Evolutionary conservation across 2,329 filamentous ascomycete genomes (phyloP), one percentile per base, ranked within the genome.

Genomic region (Colletotrichum sp.): DNA sequence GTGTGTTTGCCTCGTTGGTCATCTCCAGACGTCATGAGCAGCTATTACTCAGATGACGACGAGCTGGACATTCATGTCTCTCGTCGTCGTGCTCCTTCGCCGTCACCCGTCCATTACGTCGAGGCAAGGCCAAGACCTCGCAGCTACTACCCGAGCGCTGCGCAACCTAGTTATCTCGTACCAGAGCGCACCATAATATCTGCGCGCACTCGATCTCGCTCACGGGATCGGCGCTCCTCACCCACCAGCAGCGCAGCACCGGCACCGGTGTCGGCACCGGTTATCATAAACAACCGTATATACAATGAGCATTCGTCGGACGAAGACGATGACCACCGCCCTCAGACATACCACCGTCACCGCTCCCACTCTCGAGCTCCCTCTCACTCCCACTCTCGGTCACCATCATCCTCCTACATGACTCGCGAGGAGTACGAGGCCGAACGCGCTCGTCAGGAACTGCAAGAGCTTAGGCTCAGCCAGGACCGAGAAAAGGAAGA

Each of bases 241-340:
- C 86, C 87, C 26, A 86, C 86, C 8, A 81, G 79, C 58, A 77
- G 71, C 67, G 80, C 77, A 71, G 78, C 80, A 36, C 69, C 80
- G 21, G 79, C 81, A 21, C 80, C 77, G 66, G 79, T 81, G 32
- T 80, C 79, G 38, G 79, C 83, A 8, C 81, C 81, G 12, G 86
- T 92, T 64, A 88, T 92, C 68, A 92, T 92, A 81, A 90, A 91
- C 80, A 92, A 91, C 81, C 85, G 85, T 72, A 88, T 90, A 73
- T 88, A 89, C 78, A 88, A 89, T 75, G 85, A 88, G 26, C 79
- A 86, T 67, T 88, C 87, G 24, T 88, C 86, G 7, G 88, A 89
- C 43, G 85, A 85, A 4, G 83, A 85, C 32, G 82, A 83, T 38
- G 80, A 81, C 55, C 82, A 80, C 64, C 83, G 79, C 72, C 80